Conservation (phyloP, 192 early-diverging fungal species). For the Phlyctochytrium bullatum region DNA sequence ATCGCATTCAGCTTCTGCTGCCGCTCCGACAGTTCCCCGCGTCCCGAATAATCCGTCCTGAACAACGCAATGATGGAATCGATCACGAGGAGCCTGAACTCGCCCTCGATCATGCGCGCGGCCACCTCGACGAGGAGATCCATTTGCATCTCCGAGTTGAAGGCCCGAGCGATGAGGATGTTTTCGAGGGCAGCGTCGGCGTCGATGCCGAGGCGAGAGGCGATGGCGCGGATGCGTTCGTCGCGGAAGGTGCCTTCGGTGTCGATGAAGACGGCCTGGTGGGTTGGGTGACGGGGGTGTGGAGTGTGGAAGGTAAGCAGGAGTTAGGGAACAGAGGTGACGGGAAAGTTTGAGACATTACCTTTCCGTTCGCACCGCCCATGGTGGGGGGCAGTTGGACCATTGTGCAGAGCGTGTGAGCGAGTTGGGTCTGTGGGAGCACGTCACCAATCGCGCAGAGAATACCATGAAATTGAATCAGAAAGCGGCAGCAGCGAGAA, state of each 20-base stretch:
- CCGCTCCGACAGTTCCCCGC: slow-evolving; percentile 82
- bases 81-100: slow-evolving; percentile 54
- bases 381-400: slow-evolving; percentile 67
- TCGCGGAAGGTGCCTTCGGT: slow-evolving; percentile 80
- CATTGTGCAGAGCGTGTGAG: slow-evolving; percentile 74
- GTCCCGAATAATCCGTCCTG: slow-evolving; percentile 76
- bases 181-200: slow-evolving; percentile 69
- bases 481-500: no score
- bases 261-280: slow-evolving; percentile 60
- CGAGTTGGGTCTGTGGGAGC: slow-evolving; percentile 78
- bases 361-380: slow-evolving; percentile 80
- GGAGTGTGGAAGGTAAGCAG: not conserved
- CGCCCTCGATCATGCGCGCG: slow-evolving; percentile 66
- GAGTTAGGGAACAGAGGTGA: slow-evolving; percentile 1
- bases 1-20: slow-evolving; percentile 79
- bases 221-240: slow-evolving; percentile 72
- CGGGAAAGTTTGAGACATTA: no score
- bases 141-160: slow-evolving; percentile 78
- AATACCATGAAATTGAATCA: no score
- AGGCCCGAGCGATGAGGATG: slow-evolving; percentile 75
- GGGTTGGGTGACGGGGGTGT: slow-evolving; percentile 22
- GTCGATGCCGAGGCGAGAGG: slow-evolving; percentile 61
- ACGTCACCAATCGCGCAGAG: no score
- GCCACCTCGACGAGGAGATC: slow-evolving; percentile 63
- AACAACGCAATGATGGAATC: slow-evolving; percentile 84